These are phyloP conservation scores for Stephanocyclus meneghinianus DNA, from an alignment of 352 stramenopile genomes.

Conservation along the genomic window DNA sequence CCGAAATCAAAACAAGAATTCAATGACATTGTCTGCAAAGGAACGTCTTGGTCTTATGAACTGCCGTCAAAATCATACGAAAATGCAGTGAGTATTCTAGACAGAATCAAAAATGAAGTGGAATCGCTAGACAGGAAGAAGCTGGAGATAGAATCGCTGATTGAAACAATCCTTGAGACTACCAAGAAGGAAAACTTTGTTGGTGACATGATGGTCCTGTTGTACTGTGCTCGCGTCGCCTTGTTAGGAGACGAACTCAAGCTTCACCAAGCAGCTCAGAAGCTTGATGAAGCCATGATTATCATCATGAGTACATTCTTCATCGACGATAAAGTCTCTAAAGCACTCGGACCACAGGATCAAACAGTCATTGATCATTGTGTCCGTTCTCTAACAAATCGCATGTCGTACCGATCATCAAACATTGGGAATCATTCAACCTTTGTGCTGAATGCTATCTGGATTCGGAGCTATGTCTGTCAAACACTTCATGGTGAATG, in stretches of 20 bases:
- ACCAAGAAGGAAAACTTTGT: conserved; percentile 8
- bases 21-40: conserved; percentile 20
- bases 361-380: conserved; percentile 11
- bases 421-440: conserved; percentile 17
- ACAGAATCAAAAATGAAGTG: conserved; percentile 12
- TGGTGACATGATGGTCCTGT: conserved; percentile 32
- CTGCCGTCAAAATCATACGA: conserved; percentile 12
- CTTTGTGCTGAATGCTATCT: conserved; percentile 42
- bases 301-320: conserved; percentile 5
- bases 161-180: conserved; percentile 22
- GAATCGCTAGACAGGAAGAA: conserved; percentile 6
- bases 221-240: conserved; percentile 19
- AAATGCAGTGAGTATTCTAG: conserved; percentile 23
- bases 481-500: conserved; percentile 1
- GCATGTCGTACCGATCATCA: conserved; percentile 8
- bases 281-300: conserved; percentile 23
- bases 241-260: conserved; percentile 4
- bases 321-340: too few species aligned
- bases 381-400: conserved; percentile 8
- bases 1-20: conserved; percentile 39
- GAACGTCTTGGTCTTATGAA: conserved; percentile 35
- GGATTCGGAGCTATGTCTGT: conserved; percentile 39
- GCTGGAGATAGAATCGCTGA: conserved; percentile 25
- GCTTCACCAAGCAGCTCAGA: neutral
- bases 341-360: neutral